Conservation (phyloP, 352 stramenopile genomes). For the Globisporangium cystogenes region DNA sequence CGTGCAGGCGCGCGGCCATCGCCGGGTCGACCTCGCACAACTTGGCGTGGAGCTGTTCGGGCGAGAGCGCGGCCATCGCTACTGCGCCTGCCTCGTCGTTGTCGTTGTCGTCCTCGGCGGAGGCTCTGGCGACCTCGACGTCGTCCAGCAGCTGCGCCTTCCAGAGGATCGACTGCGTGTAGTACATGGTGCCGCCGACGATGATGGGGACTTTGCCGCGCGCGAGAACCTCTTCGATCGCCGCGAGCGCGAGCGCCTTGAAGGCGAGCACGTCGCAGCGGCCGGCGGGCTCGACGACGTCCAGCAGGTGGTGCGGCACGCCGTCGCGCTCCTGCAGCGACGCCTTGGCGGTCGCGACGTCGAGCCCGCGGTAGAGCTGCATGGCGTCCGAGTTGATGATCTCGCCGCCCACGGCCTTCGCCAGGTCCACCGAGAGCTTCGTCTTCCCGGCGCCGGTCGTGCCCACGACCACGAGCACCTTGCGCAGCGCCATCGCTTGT, state of each 20-base stretch:
- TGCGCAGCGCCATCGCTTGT: constrained; percentile 41
- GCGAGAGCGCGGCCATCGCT: constrained; percentile 14
- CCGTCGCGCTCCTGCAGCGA: constrained; percentile 82
- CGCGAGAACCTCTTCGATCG: constrained; percentile 81
- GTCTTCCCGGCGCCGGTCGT: constrained; percentile 91
- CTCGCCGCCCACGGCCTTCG: constrained; percentile 83
- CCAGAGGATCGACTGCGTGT: constrained; percentile 89
- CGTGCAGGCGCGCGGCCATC: constrained; percentile 78
- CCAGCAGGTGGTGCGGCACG: constrained; percentile 87
- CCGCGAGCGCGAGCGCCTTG: constrained; percentile 57
- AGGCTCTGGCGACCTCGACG: constrained; percentile 18
- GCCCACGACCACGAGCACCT: constrained; percentile 86
- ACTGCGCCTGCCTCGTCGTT: not conserved
- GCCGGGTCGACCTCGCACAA: constrained; percentile 72
- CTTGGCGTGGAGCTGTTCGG: constrained; percentile 52
- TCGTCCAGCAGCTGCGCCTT: constrained; percentile 83
- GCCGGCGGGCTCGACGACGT: constrained; percentile 72
- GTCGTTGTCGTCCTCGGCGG: not conserved
- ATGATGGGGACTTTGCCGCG: constrained; percentile 88
- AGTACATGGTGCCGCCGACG: constrained; percentile 92
- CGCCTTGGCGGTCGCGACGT: constrained; percentile 88
- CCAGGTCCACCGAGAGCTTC: constrained; percentile 90
- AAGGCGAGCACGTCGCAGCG: constrained; percentile 83
- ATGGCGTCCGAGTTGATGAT: constrained; percentile 92
- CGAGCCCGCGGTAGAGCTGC: constrained; percentile 89